These are phyloP conservation scores for Colletotrichum trifolii DNA, from an alignment of 2,329 filamentous ascomycete genomes.

Conservation along the genomic window DNA sequence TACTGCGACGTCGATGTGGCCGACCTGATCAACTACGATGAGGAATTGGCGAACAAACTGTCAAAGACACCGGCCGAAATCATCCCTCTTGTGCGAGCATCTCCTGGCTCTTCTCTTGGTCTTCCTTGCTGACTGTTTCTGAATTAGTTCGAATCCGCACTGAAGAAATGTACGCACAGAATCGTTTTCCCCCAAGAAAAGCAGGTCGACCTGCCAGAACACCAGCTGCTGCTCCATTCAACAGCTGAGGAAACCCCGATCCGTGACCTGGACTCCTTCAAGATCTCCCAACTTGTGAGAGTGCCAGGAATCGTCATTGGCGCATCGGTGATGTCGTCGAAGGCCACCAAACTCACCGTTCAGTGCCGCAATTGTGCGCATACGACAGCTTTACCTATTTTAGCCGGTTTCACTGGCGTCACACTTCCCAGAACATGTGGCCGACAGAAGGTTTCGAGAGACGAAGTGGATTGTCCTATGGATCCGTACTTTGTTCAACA, in stretches of 20 bases:
- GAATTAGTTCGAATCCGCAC: constrained; percentile 84
- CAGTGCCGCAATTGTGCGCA: constrained; percentile 89
- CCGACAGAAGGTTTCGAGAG: constrained; percentile 71
- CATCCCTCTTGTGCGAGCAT: constrained; percentile 82
- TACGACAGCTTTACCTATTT: constrained; percentile 75
- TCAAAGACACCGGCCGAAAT: constrained; percentile 91
- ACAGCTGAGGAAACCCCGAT: constrained; percentile 92
- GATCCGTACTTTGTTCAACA: constrained; percentile 97
- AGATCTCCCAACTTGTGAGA: constrained; percentile 92
- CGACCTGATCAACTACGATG: constrained; percentile 95
- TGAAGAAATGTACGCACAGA: constrained; percentile 90
- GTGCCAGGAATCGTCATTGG: constrained; percentile 98
- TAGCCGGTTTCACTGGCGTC: constrained; percentile 88
- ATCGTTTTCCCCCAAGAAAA: constrained; percentile 87
- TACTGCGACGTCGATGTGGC: constrained; percentile 97
- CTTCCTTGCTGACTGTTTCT: constrained; percentile 15
- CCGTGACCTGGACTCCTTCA: constrained; percentile 90
- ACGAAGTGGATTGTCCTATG: constrained; percentile 83
- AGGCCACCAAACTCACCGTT: constrained; percentile 87
- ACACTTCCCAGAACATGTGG: constrained; percentile 84
- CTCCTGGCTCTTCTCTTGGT: background rate
- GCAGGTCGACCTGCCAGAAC: constrained; percentile 80
- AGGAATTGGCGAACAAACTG: constrained; percentile 90
- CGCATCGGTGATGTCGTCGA: constrained; percentile 95
- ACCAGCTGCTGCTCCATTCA: constrained; percentile 95